Percentiles rank a stretch among this genome's conserved stretches.
Evolutionary conservation across 345 rosid genomes (phyloP).

Genomic region (Hibiscus syriacus): DNA sequence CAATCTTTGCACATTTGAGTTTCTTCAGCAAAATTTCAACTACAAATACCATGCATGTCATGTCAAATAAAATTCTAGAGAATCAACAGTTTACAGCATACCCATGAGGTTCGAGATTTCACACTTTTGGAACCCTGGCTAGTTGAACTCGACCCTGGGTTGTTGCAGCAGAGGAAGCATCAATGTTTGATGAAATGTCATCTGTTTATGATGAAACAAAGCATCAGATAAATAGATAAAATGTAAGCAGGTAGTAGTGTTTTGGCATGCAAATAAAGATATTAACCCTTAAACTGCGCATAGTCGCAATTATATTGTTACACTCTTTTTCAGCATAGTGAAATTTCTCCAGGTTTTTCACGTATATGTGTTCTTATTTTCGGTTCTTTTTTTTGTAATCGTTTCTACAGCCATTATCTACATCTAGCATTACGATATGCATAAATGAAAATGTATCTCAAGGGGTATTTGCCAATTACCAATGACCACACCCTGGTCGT

Average conservation of each 20-base stretch:
- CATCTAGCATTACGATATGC: no score
- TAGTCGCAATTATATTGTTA: no score
- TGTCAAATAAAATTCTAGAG: not conserved
- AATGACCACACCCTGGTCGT: slow-evolving; percentile 57
- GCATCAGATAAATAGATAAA: not conserved
- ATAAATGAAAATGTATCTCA: slow-evolving; percentile 1
- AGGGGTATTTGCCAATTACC: slow-evolving; percentile 29
- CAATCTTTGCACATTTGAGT: no score
- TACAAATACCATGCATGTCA: not conserved
- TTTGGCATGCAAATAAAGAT: slow-evolving; percentile 5
- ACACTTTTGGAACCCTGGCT: slow-evolving; percentile 47
- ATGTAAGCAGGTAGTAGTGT: not conserved
- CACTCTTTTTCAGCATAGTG: no score
- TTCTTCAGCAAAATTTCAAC: not conserved
- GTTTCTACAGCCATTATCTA: no score
- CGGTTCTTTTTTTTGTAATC: no score
- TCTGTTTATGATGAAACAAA: slow-evolving; percentile 25
- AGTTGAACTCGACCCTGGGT: slow-evolving; percentile 47
- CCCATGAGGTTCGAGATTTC: slow-evolving; percentile 56
- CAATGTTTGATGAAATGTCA: slow-evolving; percentile 53
- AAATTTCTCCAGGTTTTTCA: no score
- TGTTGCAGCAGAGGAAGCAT: slow-evolving; percentile 40
- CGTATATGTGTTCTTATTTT: no score
- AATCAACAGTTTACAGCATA: slow-evolving; percentile 18
- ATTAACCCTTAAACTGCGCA: no score